These are phyloP conservation scores for Meyerozyma sp. DNA, from an alignment of 1,139 yeast species.

Conservation along the genomic window DNA sequence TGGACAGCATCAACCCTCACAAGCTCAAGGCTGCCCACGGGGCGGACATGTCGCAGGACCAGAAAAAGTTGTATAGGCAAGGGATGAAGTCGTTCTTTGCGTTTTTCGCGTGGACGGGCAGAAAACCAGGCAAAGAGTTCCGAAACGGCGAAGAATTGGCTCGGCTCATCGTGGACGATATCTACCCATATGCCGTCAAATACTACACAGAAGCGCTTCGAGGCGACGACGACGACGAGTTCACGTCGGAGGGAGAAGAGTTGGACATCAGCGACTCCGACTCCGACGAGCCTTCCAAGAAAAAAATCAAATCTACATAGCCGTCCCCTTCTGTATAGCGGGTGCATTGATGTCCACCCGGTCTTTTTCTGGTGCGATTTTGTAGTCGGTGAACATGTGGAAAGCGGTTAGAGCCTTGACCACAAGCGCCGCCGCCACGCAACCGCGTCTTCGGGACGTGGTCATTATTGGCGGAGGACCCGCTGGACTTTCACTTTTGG, in stretches of 20 bases:
- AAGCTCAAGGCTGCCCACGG: constrained; percentile 32
- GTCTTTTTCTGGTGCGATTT: not conserved
- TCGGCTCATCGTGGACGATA: constrained; percentile 55
- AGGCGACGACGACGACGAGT: constrained; percentile 48
- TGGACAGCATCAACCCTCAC: constrained; percentile 48
- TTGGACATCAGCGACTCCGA: constrained; percentile 43
- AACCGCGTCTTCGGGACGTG: constrained; percentile 50
- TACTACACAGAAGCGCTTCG: constrained; percentile 67
- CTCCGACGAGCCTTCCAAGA: not conserved
- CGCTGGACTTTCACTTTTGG: constrained; percentile 84
- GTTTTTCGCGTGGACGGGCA: constrained; percentile 74
- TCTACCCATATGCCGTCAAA: constrained; percentile 68
- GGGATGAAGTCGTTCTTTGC: constrained; percentile 76
- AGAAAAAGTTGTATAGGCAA: constrained; percentile 54
- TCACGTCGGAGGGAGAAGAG: constrained; percentile 51
- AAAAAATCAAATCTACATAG: not conserved
- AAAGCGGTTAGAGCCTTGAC: constrained; percentile 4
- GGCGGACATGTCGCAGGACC: constrained; percentile 37
- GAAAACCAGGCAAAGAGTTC: constrained; percentile 66
- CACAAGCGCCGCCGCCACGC: constrained; percentile 4
- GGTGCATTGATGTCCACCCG: not conserved
- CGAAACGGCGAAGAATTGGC: constrained; percentile 70
- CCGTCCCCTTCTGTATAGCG: not conserved
- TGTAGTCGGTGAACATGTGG: not conserved
- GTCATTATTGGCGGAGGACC: constrained; percentile 97